Percentiles rank a stretch among this genome's conserved stretches.
Conservation (phyloP, 768 basidiomycete genomes). For the Vararia minispora region DNA sequence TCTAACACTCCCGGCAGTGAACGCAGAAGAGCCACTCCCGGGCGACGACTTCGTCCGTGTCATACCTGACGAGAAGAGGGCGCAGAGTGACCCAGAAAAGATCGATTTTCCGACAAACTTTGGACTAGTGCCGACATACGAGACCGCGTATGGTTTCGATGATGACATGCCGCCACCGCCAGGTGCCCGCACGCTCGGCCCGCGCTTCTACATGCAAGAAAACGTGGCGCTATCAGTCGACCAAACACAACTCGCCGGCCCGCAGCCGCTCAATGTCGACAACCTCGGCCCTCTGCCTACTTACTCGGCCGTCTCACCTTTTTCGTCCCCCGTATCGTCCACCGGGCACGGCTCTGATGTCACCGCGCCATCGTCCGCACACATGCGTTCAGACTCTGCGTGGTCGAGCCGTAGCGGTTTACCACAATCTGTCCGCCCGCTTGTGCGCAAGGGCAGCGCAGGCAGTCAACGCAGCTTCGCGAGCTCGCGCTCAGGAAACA, state of each 20-base stretch:
- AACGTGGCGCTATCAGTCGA: too few species aligned
- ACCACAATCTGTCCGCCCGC: constrained; percentile 1
- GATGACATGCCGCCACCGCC: constrained; percentile 27
- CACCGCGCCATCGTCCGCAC: background rate
- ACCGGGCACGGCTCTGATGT: too few species aligned
- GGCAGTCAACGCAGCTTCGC: constrained; percentile 31
- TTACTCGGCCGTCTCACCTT: background rate
- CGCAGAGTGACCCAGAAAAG: constrained; percentile 35
- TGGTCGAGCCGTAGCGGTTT: too few species aligned
- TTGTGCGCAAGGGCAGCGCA: constrained; percentile 24
- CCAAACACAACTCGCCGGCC: constrained; percentile 28
- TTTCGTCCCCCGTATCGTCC: too few species aligned
- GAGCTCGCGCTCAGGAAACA: constrained; percentile 24
- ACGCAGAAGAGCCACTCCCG: constrained; percentile 37
- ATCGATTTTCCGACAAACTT: constrained; percentile 49
- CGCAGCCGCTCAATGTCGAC: constrained; percentile 9
- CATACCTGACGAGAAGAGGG: constrained; percentile 19
- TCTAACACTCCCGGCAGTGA: constrained; percentile 28
- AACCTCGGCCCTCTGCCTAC: background rate
- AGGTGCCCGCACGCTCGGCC: constrained; percentile 27
- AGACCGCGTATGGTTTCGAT: constrained; percentile 25
- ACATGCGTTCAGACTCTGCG: background rate
- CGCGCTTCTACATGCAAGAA: constrained; percentile 42
- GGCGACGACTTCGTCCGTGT: constrained; percentile 30
- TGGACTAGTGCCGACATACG: constrained; percentile 44